phyloP scores from a whole-genome alignment of 1,139 yeast genomes.

The Wickerhamomyces sp. region DNA sequence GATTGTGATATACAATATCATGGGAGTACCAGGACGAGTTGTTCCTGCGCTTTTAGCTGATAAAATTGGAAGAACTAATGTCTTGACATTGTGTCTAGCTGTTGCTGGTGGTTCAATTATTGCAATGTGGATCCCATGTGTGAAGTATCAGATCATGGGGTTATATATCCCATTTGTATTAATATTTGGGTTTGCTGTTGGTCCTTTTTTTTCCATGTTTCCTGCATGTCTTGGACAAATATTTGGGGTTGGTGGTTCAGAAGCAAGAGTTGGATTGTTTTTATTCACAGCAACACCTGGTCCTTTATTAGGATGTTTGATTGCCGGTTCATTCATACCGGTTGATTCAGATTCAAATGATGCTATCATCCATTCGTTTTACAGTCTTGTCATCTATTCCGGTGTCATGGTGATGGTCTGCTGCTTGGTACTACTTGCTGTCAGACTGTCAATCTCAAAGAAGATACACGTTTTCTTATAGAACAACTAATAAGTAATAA shows the following conservation, averaged over 20 bases:
- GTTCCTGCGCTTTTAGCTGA: slow-evolving; percentile 18
- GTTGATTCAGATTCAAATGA: slow-evolving; percentile 3
- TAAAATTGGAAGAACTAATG: slow-evolving; percentile 16
- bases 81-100: slow-evolving; percentile 7
- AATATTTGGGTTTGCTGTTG: slow-evolving; percentile 18
- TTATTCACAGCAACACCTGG: slow-evolving; percentile 16
- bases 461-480: slow-evolving; percentile 13
- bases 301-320: slow-evolving; percentile 18
- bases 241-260: slow-evolving; percentile 17
- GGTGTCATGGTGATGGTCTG: slow-evolving; percentile 15
- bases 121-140: slow-evolving; percentile 16
- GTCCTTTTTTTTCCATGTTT: slow-evolving; percentile 17
- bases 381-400: slow-evolving; percentile 14
- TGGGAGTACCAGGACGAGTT: slow-evolving; percentile 21
- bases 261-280: slow-evolving; percentile 15
- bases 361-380: slow-evolving; percentile 8
- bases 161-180: slow-evolving; percentile 13
- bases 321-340: slow-evolving; percentile 21
- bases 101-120: slow-evolving; percentile 8
- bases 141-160: slow-evolving; percentile 8
- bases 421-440: slow-evolving; percentile 4
- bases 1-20: slow-evolving; percentile 16
- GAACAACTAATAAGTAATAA: neutral
- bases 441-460: slow-evolving; percentile 12
- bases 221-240: slow-evolving; percentile 20